Base-by-base conservation (phyloP, 2,329 filamentous ascomycete species). In the Aspergillus udagawae region DNA sequence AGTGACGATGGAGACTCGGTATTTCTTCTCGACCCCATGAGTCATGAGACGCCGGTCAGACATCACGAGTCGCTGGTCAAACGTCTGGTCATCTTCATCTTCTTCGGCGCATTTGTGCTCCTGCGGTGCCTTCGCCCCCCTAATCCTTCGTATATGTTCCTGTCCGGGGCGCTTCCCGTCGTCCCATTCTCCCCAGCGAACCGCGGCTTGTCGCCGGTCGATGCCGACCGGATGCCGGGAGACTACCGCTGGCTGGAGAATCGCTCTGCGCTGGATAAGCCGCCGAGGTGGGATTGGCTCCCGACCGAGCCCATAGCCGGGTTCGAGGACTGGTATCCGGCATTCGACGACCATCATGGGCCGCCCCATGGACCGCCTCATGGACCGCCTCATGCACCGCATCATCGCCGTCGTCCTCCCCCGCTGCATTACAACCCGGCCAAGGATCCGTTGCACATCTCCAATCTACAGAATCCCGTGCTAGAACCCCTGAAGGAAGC, bases 391-490 rank as follows among this genome's bases (percentile, higher is more conserved):
- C 28, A 10, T 5, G 14, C 44, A 42, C 29, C 21, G 49, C 25
- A 47, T 41, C 21, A 47, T 55, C 17, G 38, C 52, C n/a, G 14
- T 47, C 7, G 50, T 53, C 3, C 44, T 10, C 44, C 44, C 1
- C 44, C 44, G 5, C 25, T 61, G 1, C 68, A 71, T 17, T 79
- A 79, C 50, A 70, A 60, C 23, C 67, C 76, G 4, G 62, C 61
- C 1, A 54, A 64, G 4, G 77, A 79, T 32, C 77, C 77, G 0
- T 47, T 79, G 44, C 76, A 73, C 49, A 68, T 78, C n/a, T 71
- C 74, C 0, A 79, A 79, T 38, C 63, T 75, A 2, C 57, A 75
- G 3, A 60, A 59, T 14, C 63, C 65, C 1, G 58, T 69, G 2
- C 27, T 69, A n/a, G 60, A 68, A 12, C 59, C 62, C 3, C 51